These are phyloP conservation scores for Ophiocordyceps polyrhachis-furcata DNA, from an alignment of 2,329 filamentous ascomycete species.

Conservation along the genomic window DNA sequence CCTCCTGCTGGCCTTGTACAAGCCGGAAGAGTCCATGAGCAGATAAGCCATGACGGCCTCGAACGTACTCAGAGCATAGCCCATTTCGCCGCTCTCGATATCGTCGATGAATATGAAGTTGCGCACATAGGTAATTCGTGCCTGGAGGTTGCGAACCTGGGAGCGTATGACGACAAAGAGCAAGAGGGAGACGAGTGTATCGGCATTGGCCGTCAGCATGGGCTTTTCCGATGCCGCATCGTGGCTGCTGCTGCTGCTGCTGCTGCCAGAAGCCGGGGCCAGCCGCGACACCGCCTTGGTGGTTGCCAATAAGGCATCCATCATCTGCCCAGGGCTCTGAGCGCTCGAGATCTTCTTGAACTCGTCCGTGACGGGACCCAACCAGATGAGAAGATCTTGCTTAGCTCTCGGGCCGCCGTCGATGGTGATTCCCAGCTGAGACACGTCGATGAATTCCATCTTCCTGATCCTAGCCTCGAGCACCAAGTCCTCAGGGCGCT, in stretches of 20 bases:
- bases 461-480: conserved; percentile 78
- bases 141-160: conserved; percentile 71
- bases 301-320: conserved; percentile 59
- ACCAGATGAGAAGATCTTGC: conserved; percentile 57
- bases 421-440: conserved; percentile 78
- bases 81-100: conserved; percentile 88
- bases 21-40: conserved; percentile 57
- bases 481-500: conserved; percentile 66
- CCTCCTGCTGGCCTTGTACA: conserved; percentile 68
- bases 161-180: conserved; percentile 85
- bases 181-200: conserved; percentile 79
- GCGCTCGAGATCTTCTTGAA: conserved; percentile 72
- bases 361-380: conserved; percentile 65
- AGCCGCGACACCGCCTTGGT: conserved; percentile 67
- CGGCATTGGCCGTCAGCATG: conserved; percentile 53
- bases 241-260: conserved; percentile 14
- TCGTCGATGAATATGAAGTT: conserved; percentile 97
- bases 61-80: conserved; percentile 88
- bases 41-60: conserved; percentile 88
- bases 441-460: conserved; percentile 87
- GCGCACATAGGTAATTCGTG: conserved; percentile 81
- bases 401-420: conserved; percentile 64
- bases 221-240: conserved; percentile 29
- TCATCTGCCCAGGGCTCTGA: conserved; percentile 74
- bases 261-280: conserved; percentile 28